Evolutionary conservation across 1,284 basidiomycete species (phyloP).

Genomic region (Bjerkandera adusta): DNA sequence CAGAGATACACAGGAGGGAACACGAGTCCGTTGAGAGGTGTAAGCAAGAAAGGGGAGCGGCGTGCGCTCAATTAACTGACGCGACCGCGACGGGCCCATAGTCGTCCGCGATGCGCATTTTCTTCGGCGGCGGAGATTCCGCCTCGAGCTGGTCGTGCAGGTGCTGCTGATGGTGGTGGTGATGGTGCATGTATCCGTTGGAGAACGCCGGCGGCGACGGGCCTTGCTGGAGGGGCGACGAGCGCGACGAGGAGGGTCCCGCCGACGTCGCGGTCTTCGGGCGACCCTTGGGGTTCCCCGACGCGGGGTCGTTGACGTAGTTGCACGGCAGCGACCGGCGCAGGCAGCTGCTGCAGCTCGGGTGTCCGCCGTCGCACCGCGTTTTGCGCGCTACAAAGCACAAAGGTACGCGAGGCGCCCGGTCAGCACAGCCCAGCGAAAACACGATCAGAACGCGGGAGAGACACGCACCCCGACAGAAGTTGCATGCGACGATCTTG

Average conservation of each 20-base stretch:
- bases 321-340: slow-evolving; percentile 71
- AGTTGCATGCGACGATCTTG: slow-evolving; percentile 81
- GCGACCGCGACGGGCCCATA: not conserved
- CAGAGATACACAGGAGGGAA: too few relatives aligned
- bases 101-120: slow-evolving; percentile 16
- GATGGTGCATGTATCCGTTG: slow-evolving; percentile 21
- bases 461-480: slow-evolving; percentile 66
- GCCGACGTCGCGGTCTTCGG: slow-evolving; percentile 14
- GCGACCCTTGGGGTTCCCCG: slow-evolving; percentile 28
- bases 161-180: slow-evolving; percentile 25
- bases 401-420: too few relatives aligned
- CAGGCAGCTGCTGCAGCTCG: slow-evolving; percentile 74
- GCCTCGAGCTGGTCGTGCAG: slow-evolving; percentile 8
- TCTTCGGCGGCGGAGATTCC: slow-evolving; percentile 12
- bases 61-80: not conserved
- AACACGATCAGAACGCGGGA: slow-evolving; percentile 11
- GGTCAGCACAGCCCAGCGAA: slow-evolving; percentile 13
- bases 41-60: not conserved
- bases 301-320: slow-evolving; percentile 65
- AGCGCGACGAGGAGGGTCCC: slow-evolving; percentile 22
- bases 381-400: slow-evolving; percentile 68
- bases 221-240: slow-evolving; percentile 47
- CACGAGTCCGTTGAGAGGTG: too few relatives aligned
- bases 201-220: slow-evolving; percentile 35
- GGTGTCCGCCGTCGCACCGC: slow-evolving; percentile 78